A percentile compares a stretch with the other conserved stretches of the same genome.
These are phyloP conservation scores for Aspergillus mulundensis DNA, from an alignment of 495 filamentous ascomycete genomes.

Conservation along the genomic window DNA sequence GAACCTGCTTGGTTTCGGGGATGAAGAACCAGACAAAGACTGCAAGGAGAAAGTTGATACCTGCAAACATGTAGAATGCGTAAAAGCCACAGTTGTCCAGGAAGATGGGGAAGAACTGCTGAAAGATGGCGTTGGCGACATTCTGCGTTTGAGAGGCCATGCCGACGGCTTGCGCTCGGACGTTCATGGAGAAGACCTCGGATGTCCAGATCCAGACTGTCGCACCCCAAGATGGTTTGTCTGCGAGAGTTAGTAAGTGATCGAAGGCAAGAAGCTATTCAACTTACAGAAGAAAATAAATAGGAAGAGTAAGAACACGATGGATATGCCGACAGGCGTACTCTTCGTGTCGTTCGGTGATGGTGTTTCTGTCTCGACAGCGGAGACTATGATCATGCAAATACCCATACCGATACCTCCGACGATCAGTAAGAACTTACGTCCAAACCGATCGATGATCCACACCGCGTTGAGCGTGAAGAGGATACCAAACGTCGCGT, in stretches of 20 bases:
- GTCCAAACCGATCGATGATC: conserved; percentile 63
- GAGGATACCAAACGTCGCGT: conserved; percentile 62
- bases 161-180: conserved; percentile 62
- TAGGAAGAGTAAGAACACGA: conserved; percentile 59
- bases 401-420: conserved; percentile 69
- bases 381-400: conserved; percentile 62
- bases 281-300: conserved; percentile 62
- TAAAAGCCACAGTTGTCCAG: conserved; percentile 53
- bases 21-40: conserved; percentile 73
- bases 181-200: conserved; percentile 64
- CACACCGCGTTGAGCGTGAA: conserved; percentile 72
- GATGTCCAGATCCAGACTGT: conserved; percentile 66
- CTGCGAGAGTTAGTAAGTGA: conserved; percentile 12
- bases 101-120: conserved; percentile 66
- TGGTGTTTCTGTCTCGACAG: conserved; percentile 60
- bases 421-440: conserved; percentile 62
- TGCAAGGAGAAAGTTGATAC: conserved; percentile 55
- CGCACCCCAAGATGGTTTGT: conserved; percentile 66
- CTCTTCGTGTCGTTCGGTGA: conserved; percentile 45
- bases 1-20: conserved; percentile 67
- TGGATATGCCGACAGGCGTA: conserved; percentile 56
- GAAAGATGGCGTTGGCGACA: conserved; percentile 59
- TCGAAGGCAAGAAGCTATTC: neutral
- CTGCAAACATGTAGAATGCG: conserved; percentile 49
- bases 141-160: conserved; percentile 66